Conservation (phyloP, 164 flowering plant species). For the Warburgia ugandensis region DNA sequence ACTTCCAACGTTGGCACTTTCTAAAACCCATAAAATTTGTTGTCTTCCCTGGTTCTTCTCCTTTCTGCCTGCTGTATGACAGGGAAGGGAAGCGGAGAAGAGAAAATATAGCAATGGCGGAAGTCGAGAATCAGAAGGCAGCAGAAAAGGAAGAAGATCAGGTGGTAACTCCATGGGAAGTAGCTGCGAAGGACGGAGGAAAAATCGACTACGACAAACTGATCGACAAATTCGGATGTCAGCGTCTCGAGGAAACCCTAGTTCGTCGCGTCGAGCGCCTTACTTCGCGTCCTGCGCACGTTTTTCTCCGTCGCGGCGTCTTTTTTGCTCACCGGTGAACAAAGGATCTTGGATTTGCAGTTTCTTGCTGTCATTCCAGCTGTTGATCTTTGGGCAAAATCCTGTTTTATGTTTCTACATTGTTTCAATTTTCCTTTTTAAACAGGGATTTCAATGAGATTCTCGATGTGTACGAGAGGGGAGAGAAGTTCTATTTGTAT, state of each 20-base stretch:
- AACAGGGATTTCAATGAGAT: slow-evolving; percentile 67
- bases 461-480: slow-evolving; percentile 71
- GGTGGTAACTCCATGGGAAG: slow-evolving; percentile 88
- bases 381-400: not conserved
- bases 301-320: slow-evolving; percentile 93
- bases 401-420: not conserved
- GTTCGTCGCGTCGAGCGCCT: slow-evolving; percentile 71
- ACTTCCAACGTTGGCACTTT: too few species aligned
- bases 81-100: too few species aligned
- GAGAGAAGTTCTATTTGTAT: slow-evolving; percentile 79
- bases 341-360: not conserved
- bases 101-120: slow-evolving; percentile 2
- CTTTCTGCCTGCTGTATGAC: too few species aligned
- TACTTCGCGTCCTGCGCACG: slow-evolving; percentile 72
- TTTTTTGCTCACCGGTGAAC: slow-evolving; percentile 82
- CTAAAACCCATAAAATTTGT: too few species aligned
- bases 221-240: slow-evolving; percentile 89
- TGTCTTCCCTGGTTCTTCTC: too few species aligned
- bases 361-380: not conserved
- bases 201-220: slow-evolving; percentile 96
- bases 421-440: not conserved
- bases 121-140: slow-evolving; percentile 5
- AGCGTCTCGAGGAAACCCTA: slow-evolving; percentile 52
- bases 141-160: slow-evolving; percentile 41
- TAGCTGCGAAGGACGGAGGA: slow-evolving; percentile 62